Conservation (phyloP, 2,329 filamentous ascomycete genomes). For the Monosporascus sp. region DNA sequence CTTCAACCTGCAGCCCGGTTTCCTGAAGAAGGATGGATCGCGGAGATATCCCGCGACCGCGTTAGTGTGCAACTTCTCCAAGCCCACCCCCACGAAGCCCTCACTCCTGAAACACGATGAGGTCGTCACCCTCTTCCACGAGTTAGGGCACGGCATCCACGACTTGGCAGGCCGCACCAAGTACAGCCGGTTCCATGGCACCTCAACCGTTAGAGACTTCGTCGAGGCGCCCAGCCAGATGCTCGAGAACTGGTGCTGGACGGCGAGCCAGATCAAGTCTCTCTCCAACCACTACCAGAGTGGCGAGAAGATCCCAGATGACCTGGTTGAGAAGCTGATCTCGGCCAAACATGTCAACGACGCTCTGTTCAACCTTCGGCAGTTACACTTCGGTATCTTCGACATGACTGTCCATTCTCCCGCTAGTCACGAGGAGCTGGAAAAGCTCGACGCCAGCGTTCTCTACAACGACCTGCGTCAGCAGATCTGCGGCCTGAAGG, state of each 20-base stretch:
- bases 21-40: slow-evolving; percentile 59
- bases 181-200: slow-evolving; percentile 64
- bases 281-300: slow-evolving; percentile 72
- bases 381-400: slow-evolving; percentile 76
- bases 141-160: slow-evolving; percentile 67
- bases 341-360: slow-evolving; percentile 77
- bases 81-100: slow-evolving; percentile 70
- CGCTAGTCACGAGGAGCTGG: slow-evolving; percentile 60
- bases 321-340: slow-evolving; percentile 68
- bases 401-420: slow-evolving; percentile 79
- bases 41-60: slow-evolving; percentile 73
- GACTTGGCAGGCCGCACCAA: slow-evolving; percentile 59
- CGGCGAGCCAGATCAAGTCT: slow-evolving; percentile 55
- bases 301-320: slow-evolving; percentile 65
- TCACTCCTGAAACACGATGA: slow-evolving; percentile 78
- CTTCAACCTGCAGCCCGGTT: slow-evolving; percentile 75
- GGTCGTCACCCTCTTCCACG: slow-evolving; percentile 78
- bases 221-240: slow-evolving; percentile 69
- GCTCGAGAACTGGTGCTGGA: slow-evolving; percentile 75
- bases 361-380: slow-evolving; percentile 70
- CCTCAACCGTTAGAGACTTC: slow-evolving; percentile 61
- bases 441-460: slow-evolving; percentile 58
- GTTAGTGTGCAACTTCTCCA: slow-evolving; percentile 81
- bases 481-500: slow-evolving; percentile 68
- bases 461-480: slow-evolving; percentile 69